A percentile compares a stretch with the other conserved stretches of the same genome.
Evolutionary conservation across 495 filamentous ascomycete genomes (phyloP).

Genomic region (Viridothelium virens): DNA sequence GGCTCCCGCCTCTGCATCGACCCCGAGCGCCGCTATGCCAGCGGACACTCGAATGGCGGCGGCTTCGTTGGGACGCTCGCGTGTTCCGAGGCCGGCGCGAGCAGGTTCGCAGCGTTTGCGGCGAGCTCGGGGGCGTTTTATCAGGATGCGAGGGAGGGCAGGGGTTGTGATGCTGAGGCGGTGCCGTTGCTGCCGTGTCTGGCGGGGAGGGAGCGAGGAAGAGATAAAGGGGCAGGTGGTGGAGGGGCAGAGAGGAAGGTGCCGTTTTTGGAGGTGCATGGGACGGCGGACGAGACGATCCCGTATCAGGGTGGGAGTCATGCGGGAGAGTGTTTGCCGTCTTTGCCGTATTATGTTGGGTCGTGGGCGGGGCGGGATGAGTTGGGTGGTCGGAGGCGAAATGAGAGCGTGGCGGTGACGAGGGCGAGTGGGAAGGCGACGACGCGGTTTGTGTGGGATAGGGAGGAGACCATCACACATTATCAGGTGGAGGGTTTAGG

Average conservation of each 20-base stretch:
- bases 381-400: background rate
- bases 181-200: background rate
- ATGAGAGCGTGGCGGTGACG: background rate
- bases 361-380: background rate
- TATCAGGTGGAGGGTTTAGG: conserved; percentile 4
- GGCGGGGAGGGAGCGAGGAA: background rate
- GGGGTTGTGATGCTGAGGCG: background rate
- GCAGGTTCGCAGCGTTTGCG: conserved; percentile 42
- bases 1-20: conserved; percentile 45
- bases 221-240: too few relatives aligned
- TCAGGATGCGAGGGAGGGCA: background rate
- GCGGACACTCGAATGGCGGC: conserved; percentile 55
- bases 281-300: background rate
- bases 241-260: too few relatives aligned
- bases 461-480: background rate
- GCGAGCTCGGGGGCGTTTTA: conserved; percentile 44
- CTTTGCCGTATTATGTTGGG: background rate
- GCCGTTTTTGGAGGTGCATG: conserved; percentile 5
- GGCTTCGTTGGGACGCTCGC: conserved; percentile 49
- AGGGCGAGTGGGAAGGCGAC: background rate
- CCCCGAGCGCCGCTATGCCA: conserved; percentile 45
- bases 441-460: conserved; percentile 8
- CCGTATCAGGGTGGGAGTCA: conserved; percentile 1
- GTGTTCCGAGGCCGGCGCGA: conserved; percentile 37
- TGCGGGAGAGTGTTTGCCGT: background rate